Conservation (phyloP, 208 protist genomes). For the Phytomonas francai region DNA sequence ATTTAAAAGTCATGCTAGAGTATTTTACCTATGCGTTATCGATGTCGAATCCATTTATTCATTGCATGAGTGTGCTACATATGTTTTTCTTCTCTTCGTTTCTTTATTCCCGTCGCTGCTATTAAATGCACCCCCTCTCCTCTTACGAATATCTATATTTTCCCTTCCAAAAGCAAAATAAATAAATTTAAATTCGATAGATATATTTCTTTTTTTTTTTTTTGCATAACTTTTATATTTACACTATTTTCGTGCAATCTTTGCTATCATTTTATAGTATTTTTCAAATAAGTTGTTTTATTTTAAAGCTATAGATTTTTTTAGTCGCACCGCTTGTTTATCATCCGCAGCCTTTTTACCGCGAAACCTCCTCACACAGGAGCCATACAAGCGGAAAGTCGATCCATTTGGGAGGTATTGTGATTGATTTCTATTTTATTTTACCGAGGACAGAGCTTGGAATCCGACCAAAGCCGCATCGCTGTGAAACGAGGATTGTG, state of each 20-base stretch:
- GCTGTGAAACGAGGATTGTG: background rate
- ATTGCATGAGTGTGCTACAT: background rate
- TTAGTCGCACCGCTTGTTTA: background rate
- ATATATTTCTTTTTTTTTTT: conserved; percentile 6
- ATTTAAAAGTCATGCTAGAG: background rate
- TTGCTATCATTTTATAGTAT: conserved; percentile 1
- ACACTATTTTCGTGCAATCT: background rate
- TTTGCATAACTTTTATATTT: conserved; percentile 4
- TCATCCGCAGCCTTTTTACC: background rate
- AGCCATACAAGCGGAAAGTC: background rate
- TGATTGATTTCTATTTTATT: background rate
- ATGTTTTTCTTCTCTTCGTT: background rate
- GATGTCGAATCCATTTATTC: background rate
- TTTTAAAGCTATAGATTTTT: background rate
- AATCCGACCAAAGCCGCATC: background rate
- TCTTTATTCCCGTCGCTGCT: background rate
- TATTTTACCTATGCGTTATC: background rate
- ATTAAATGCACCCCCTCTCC: background rate
- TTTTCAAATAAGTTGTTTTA: background rate
- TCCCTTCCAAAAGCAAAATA: background rate
- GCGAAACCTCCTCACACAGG: background rate
- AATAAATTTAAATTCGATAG: background rate
- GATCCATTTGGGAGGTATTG: background rate
- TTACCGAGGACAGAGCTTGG: background rate
- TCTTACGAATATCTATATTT: background rate